Base-by-base conservation (phyloP, 2,329 filamentous ascomycete species). In the Pseudophaeomoniella oleicola region DNA sequence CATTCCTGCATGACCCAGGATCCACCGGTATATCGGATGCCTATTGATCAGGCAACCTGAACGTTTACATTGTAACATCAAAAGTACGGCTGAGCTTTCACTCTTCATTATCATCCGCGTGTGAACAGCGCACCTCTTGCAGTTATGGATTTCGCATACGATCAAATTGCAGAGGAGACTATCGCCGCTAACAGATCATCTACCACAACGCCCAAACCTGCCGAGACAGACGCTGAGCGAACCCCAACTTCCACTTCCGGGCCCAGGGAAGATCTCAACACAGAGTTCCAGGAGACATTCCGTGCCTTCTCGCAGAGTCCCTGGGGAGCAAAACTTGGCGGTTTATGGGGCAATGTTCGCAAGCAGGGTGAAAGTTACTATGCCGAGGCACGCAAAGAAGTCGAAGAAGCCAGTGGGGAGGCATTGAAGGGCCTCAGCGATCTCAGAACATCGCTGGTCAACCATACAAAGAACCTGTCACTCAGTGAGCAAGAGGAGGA, bases 121-220 rank as follows among this genome's bases (percentile, higher is more conserved):
- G n/a, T n/a, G n/a, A n/a, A n/a, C n/a, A n/a, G n/a, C n/a, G n/a
- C n/a, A n/a, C n/a, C n/a, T n/a, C n/a, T n/a, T n/a, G n/a, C n/a
- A n/a, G 16, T 9, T 19, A 96, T 98, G 90, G 90, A 98, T 72
- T 70, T 92, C 53, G 87, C 87, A 32, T 98, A 96, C 71, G 90
- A 98, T 54, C 86, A 94, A 59, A 93, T 96, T 51, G 78, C 85
- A 55, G 85, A 94, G 64, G 79, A 90, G 56, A 72, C 75, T 36
- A 71, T 83, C 47, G 43, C 56, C 43, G 67, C 72, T 29, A 67
- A 77, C 39, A 53, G 47, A 18, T 42, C 48, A 34, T 43, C 38
- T 5, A 46, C 45, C 17, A 44, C 45, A n/a, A 47, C 42, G 19
- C 41, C 44, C 17, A 33, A 67, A 44, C 61, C 64, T 42, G 60